Evolutionary conservation across 208 protist genomes (phyloP), one percentile per base, ranked within the genome.

Genomic region (Herpetomonas tarakana): DNA sequence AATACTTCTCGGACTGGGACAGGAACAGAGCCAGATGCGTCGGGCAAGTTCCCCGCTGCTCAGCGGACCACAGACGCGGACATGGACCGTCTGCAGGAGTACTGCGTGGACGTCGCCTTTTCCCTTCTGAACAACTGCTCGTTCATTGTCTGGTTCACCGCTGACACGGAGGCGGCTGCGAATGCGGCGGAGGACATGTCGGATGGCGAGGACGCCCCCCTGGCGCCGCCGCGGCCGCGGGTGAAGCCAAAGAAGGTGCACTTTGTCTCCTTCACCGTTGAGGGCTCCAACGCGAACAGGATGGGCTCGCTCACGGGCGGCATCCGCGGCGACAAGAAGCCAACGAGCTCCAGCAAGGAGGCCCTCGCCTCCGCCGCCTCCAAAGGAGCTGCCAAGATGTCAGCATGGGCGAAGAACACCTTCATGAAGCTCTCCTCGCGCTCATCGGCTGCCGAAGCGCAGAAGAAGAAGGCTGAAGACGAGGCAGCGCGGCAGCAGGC

Each of bases 271-370:
- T 65, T 81, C 31, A 58, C 21, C 12, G 77, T 89, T 19, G 77
- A 89, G 63, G 68, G 70, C 52, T 69, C 71, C 30, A 89, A 88
- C 55, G 26, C 63, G 11, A 65, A 77, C 27, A 68, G 73, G 1
- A 21, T 67, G 27, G 68, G 69, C 59, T 77, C 71, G 22, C 53
- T 57, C n/a, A 65, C 67, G 16, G 74, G 68, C 26, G 77, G 67
- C 21, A 29, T 41, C 21, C 47, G n/a, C 2, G 68, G 65, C 26
- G 71, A 81, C 47, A 28, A 62, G 4, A 68, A 72, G 55, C 74
- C 81, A 1, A 84, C 81, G 2, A 84, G 81, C 66, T 68, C 77
- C 41, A 80, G 62, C 63, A 66, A 71, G 62, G 81, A 88, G 52
- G 65, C 67, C 44, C 57, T 84, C 30, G 66, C 67, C 60, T 71